A percentile compares a stretch with the other conserved stretches of the same genome.
phyloP scores from a whole-genome alignment of 148 eudicot species.

The Salicornia ramosissima region DNA sequence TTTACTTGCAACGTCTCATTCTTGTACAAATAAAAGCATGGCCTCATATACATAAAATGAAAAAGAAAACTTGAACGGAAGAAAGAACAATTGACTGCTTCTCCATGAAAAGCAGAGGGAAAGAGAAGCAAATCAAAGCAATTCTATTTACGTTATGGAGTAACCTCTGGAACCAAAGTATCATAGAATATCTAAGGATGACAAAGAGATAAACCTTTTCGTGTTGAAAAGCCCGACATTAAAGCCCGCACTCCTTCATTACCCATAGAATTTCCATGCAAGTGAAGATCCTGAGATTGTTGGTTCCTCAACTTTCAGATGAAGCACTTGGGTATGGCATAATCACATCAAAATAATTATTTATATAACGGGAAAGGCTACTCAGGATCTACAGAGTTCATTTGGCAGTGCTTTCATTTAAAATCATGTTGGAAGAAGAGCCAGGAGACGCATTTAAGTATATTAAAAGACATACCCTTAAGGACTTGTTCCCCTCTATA shows the following conservation, averaged over 20 bases:
- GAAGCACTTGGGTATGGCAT: constrained; percentile 2
- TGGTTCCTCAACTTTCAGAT: constrained; percentile 7
- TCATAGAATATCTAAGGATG: neutral
- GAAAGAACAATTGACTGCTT: neutral
- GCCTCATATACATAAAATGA: neutral
- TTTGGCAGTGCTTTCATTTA: neutral
- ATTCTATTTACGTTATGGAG: neutral
- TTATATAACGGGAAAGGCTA: neutral
- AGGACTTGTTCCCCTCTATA: constrained; percentile 76
- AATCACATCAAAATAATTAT: constrained; percentile 1
- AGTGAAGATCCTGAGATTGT: constrained; percentile 63
- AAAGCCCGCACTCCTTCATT: constrained; percentile 91
- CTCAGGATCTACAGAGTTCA: neutral
- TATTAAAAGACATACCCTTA: constrained; percentile 51
- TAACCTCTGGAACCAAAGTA: neutral
- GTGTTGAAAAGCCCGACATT: constrained; percentile 57
- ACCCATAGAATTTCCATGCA: constrained; percentile 85
- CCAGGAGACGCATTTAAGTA: neutral
- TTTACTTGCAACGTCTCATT: neutral
- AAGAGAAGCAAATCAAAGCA: neutral
- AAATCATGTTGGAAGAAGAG: neutral
- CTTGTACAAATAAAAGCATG: neutral
- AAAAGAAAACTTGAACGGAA: neutral
- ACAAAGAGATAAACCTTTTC: constrained; percentile 53
- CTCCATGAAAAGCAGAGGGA: neutral